Conservation (phyloP, 1,284 basidiomycete species). For the Schizophyllum amplum region DNA sequence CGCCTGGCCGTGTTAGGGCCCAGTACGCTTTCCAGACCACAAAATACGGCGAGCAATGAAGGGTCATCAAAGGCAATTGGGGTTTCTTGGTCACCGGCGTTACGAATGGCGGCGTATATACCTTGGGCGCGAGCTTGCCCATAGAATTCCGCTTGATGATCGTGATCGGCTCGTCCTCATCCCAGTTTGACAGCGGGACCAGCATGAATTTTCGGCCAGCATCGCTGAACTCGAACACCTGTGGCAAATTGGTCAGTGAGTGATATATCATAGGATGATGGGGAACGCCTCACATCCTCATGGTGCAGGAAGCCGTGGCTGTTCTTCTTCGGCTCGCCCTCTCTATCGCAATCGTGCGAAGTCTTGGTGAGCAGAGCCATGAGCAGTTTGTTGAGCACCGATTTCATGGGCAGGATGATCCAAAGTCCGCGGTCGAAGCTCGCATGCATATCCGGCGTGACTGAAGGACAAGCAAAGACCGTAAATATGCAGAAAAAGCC, state of each 20-base stretch:
- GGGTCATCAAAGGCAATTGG: not conserved
- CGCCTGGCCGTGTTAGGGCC: not conserved
- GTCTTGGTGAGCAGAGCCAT: not conserved
- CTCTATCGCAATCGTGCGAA: not conserved
- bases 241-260: not conserved
- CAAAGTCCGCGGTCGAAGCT: not conserved
- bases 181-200: not conserved
- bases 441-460: not conserved
- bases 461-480: not conserved
- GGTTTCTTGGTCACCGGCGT: not conserved
- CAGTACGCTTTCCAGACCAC: not conserved
- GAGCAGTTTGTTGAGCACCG: not conserved
- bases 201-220: not conserved
- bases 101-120: no score
- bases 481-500: not conserved
- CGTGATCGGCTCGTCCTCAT: not conserved
- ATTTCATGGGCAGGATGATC: not conserved
- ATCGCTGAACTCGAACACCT: not conserved
- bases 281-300: not conserved
- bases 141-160: not conserved
- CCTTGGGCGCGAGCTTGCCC: no score
- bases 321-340: not conserved
- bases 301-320: not conserved
- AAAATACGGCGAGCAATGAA: not conserved
- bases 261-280: not conserved